Percentiles rank a stretch among this genome's conserved stretches.
Evolutionary conservation across 1,139 yeast species (phyloP).

Genomic region (Taphrina flavorubra): DNA sequence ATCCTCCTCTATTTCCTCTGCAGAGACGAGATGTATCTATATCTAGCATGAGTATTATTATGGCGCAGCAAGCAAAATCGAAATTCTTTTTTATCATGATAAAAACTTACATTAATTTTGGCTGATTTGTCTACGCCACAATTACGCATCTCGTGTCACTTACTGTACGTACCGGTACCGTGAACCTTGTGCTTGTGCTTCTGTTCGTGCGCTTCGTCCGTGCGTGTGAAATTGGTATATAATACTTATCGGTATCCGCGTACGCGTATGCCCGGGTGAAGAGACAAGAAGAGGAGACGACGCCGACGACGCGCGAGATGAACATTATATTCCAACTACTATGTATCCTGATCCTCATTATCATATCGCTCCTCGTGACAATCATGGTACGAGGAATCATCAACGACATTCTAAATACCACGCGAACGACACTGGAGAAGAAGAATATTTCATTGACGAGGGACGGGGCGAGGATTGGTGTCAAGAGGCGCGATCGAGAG

Average conservation of each 20-base stretch:
- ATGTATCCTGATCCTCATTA: background rate
- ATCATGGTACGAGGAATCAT: background rate
- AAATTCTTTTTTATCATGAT: background rate
- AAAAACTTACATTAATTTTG: background rate
- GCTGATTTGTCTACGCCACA: background rate
- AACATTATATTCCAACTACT: no score
- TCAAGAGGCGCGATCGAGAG: conserved; percentile 25
- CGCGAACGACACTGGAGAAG: background rate
- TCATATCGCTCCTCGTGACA: background rate
- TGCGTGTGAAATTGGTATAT: no score
- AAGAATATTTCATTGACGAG: conserved; percentile 18
- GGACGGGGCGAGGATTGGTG: conserved; percentile 36
- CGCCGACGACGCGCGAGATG: no score
- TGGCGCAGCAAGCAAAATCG: background rate
- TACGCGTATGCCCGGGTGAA: background rate
- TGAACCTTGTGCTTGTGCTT: no score
- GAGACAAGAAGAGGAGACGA: no score
- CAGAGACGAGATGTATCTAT: no score
- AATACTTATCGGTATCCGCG: background rate
- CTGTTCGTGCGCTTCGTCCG: no score
- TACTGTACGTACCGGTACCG: no score
- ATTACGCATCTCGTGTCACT: background rate
- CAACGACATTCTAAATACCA: conserved; percentile 1
- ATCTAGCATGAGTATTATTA: no score
- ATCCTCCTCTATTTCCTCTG: background rate